These are phyloP conservation scores for Kregervanrija fluxuum DNA, from an alignment of 805 yeast species.

Conservation along the genomic window DNA sequence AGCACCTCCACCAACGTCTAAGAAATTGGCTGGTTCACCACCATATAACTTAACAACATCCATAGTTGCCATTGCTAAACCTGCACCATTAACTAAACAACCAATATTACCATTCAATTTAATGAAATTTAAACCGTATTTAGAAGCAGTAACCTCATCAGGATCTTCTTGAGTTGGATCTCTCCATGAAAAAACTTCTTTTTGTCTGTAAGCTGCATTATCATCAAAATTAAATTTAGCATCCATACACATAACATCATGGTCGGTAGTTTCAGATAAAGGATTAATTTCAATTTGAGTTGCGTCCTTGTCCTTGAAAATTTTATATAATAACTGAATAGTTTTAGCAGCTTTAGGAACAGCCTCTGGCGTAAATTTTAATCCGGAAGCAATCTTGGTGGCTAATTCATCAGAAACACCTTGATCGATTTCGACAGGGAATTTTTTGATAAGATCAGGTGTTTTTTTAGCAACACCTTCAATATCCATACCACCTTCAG, in stretches of 20 bases:
- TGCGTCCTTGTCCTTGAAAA: slow-evolving; percentile 87
- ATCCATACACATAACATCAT: slow-evolving; percentile 94
- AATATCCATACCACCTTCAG: slow-evolving; percentile 99
- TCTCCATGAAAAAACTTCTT: slow-evolving; percentile 94
- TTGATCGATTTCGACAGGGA: slow-evolving; percentile 63
- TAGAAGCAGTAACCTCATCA: slow-evolving; percentile 88
- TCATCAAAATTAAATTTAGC: slow-evolving; percentile 98
- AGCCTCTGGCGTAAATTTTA: slow-evolving; percentile 77
- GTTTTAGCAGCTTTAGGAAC: slow-evolving; percentile 82
- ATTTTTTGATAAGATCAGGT: slow-evolving; percentile 89
- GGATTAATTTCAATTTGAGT: slow-evolving; percentile 99
- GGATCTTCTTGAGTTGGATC: slow-evolving; percentile 97
- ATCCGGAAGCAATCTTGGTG: slow-evolving; percentile 61
- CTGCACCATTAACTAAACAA: slow-evolving; percentile 98
- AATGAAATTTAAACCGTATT: slow-evolving; percentile 89
- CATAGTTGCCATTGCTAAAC: slow-evolving; percentile 99
- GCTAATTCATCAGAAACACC: slow-evolving; percentile 83
- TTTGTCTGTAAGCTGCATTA: slow-evolving; percentile 90
- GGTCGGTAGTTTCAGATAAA: slow-evolving; percentile 84
- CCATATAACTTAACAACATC: slow-evolving; percentile 97
- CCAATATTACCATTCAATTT: slow-evolving; percentile 98
- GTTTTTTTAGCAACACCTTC: slow-evolving; percentile 93
- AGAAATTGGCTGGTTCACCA: slow-evolving; percentile 98
- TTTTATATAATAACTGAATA: slow-evolving; percentile 79
- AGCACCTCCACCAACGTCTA: slow-evolving; percentile 99